Evolutionary conservation across 2,329 filamentous ascomycete species (phyloP), one percentile per base, ranked within the genome.

Genomic region (Apiospora kogelbergensis): DNA sequence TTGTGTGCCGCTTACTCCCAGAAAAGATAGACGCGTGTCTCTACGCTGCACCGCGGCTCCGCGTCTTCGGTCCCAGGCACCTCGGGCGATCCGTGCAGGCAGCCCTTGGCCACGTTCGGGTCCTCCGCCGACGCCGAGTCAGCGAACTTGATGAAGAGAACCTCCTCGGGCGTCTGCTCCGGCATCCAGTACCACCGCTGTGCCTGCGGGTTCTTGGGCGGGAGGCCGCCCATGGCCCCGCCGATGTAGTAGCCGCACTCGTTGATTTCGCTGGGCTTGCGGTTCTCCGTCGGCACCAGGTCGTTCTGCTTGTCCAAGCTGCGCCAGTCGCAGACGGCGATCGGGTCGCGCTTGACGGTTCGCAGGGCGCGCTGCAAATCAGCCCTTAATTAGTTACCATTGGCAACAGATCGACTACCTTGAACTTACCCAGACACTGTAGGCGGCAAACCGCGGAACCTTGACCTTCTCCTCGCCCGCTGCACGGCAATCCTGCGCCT

Each of bases 251-350:
- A 64, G 20, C 60, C 60, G 40, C 60, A 64, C 20, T 20, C n/a
- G 33, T 64, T 64, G 60, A 64, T 64, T 37, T 64, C 60, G 33
- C 60, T 64, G 6, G 60, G 60, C 60, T 64, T 64, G 60, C 60
- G 60, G 60, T 64, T 64, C 60, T 64, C 60, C n/a, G 60, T 64
- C 5, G 22, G 60, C 11, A 64, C 60, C 6, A 64, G 60, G 20
- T 64, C 60, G 1, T 33, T 5, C 24, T 64, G 20, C 60, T 64
- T 64, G 60, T 64, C 60, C 7, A 64, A 37, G 24, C 60, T 64
- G 60, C 60, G 60, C 60, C 60, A 64, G 60, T 64, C 60, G 60
- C 33, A 64, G 33, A 64, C 60, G 33, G 60, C 60, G 13, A 64
- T 41, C 33, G 60, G 60, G 40, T 64, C 60, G 11, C 60, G 60